Evolutionary conservation across 345 rosid genomes (phyloP), one percentile per base, ranked within the genome.

Genomic region (Noccaea bulbosa): DNA sequence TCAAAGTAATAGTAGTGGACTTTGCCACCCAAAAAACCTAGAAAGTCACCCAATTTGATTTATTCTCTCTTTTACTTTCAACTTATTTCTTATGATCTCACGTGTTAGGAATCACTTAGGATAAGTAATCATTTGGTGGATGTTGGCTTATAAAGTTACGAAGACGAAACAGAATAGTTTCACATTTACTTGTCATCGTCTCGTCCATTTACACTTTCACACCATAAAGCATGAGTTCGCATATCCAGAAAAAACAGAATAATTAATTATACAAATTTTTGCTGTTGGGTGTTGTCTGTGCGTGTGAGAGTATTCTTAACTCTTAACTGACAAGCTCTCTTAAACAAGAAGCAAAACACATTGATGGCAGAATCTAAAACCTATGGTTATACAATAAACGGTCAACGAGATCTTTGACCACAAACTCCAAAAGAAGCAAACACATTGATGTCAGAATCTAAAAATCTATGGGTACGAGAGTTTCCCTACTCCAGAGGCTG

Each of bases 401-500:
- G 78, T 66, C 72, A 58, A 66, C 47, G n/a, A 41, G 43, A 58
- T 34, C 2, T 33, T 66, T 57, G 72, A 74, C 65, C 35, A 56
- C 45, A 27, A 32, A 7, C 33, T 60, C 73, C 27, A 60, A 67
- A 67, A 34, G 47, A 35, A 34, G 37, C 56, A 27, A 27, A 34
- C 45, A 66, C 16, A 51, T 67, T 22, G 11, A 66, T 58, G 38
- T 20, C 39, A 50, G 49, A 59, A 20, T 32, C 68, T 12, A 27
- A 65, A 48, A 48, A 47, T 56, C 15, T 17, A 73, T 41, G 77
- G 72, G 34, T 33, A 61, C 15, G 11, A 49, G 51, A 51, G 55
- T 38, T 71, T 67, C 73, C 73, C 77, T 73, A 47, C 27, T 65
- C n/a, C 5, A 48, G 52, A 65, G 77, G 77, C 45, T 48, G 12